Percentiles rank a stretch among this genome's conserved stretches.
Evolutionary conservation across 371 early-diverging fungal genomes (phyloP).

Genomic region (Gilbertella persicaria): DNA sequence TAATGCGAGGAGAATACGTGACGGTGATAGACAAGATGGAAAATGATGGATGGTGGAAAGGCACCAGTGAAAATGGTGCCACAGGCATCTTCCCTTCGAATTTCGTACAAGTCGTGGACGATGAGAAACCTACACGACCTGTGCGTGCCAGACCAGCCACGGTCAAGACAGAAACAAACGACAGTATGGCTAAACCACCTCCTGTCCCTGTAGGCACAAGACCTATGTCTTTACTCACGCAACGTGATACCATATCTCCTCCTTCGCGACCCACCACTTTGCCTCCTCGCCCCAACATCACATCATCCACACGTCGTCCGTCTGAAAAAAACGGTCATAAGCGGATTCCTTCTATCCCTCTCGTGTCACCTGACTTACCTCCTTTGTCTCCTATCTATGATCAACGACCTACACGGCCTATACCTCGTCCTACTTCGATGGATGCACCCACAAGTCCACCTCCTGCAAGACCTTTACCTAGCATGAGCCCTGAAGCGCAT

Average conservation of each 20-base stretch:
- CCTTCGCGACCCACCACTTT: constrained; percentile 22
- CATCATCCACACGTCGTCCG: constrained; percentile 26
- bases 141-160: constrained; percentile 45
- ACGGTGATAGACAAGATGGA: constrained; percentile 51
- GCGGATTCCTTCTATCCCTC: constrained; percentile 37
- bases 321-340: constrained; percentile 7
- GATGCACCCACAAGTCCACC: neutral
- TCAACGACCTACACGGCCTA: constrained; percentile 36
- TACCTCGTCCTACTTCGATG: constrained; percentile 28
- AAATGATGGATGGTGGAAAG: constrained; percentile 66
- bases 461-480: constrained; percentile 3
- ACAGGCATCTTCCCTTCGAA: constrained; percentile 62
- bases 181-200: constrained; percentile 30
- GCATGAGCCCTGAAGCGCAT: constrained; percentile 1
- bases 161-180: constrained; percentile 30
- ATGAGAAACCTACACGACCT: constrained; percentile 36
- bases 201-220: constrained; percentile 51
- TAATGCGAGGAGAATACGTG: constrained; percentile 54
- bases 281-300: constrained; percentile 37
- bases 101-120: constrained; percentile 57
- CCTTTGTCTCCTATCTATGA: constrained; percentile 29
- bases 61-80: constrained; percentile 53
- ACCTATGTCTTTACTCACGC: constrained; percentile 38
- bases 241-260: constrained; percentile 12
- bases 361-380: constrained; percentile 48